A percentile compares a stretch with the other conserved stretches of the same genome.
Conservation (phyloP, 2,329 filamentous ascomycete species). For the Nigrospora osmanthi region DNA sequence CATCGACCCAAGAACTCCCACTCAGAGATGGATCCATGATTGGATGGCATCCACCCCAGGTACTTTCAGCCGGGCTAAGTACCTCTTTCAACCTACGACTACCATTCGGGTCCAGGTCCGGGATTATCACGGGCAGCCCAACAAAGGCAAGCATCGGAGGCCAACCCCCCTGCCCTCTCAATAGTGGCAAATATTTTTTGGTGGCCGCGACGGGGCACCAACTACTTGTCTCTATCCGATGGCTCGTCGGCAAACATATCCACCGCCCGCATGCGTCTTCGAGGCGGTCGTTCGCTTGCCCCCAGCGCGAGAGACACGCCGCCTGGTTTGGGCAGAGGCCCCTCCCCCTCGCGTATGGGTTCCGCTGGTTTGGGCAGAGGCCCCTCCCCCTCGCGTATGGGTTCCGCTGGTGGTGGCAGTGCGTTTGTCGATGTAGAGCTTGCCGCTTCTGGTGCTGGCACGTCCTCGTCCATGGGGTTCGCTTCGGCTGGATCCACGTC, state of each 20-base stretch:
- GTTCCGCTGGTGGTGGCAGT: background rate
- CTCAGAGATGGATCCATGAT: too few relatives aligned
- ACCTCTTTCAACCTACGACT: too few relatives aligned
- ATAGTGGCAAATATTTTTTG: too few relatives aligned
- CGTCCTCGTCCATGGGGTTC: conserved; percentile 27
- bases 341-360: background rate
- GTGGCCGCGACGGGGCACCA: background rate
- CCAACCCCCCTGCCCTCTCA: too few relatives aligned
- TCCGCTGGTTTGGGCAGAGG: conserved; percentile 9
- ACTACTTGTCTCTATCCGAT: conserved; percentile 23
- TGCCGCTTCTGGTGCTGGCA: conserved; percentile 1
- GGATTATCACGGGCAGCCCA: too few relatives aligned
- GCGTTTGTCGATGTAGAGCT: background rate
- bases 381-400: background rate
- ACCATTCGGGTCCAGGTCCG: too few relatives aligned
- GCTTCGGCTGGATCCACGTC: conserved; percentile 24
- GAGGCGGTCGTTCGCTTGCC: conserved; percentile 25
- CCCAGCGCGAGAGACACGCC: conserved; percentile 4
- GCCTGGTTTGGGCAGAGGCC: conserved; percentile 9
- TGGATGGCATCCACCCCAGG: too few relatives aligned
- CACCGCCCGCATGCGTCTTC: conserved; percentile 65
- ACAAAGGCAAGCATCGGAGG: too few relatives aligned
- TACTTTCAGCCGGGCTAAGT: too few relatives aligned
- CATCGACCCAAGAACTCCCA: too few relatives aligned
- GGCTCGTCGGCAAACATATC: conserved; percentile 82